Percentiles rank a stretch among this genome's conserved stretches.
phyloP scores from a whole-genome alignment of 2,329 filamentous ascomycete species.

The Fusarium sp. region DNA sequence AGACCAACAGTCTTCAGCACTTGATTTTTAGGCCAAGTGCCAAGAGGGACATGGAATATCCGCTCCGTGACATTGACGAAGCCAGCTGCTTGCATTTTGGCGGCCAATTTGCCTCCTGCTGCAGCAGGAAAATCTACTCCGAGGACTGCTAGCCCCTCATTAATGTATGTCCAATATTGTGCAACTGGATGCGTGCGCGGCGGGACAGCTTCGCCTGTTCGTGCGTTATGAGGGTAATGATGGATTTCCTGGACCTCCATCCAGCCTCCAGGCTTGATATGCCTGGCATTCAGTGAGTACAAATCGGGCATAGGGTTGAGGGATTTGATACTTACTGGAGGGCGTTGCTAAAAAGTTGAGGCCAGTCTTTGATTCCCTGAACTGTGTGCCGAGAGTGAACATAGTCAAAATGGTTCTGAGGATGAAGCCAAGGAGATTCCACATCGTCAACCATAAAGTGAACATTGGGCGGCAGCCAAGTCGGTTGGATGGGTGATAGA shows the following conservation, averaged over 20 bases:
- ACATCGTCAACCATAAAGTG: constrained; percentile 70
- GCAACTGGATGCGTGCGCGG: constrained; percentile 57
- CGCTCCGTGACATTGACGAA: constrained; percentile 66
- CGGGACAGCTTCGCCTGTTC: constrained; percentile 55
- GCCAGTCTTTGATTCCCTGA: constrained; percentile 69
- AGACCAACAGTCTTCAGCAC: constrained; percentile 65
- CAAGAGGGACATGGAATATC: constrained; percentile 66
- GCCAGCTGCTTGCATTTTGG: constrained; percentile 63
- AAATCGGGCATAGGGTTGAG: neutral
- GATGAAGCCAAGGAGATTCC: constrained; percentile 69
- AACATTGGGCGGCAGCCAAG: constrained; percentile 68
- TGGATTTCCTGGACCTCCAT: constrained; percentile 68
- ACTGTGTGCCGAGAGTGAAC: constrained; percentile 71
- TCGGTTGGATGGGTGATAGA: constrained; percentile 64
- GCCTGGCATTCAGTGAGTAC: constrained; percentile 50
- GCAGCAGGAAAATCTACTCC: constrained; percentile 63
- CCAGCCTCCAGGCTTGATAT: constrained; percentile 68
- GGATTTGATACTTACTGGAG: constrained; percentile 35
- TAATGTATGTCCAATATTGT: constrained; percentile 63
- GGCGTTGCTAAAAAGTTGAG: constrained; percentile 57
- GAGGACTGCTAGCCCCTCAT: constrained; percentile 58
- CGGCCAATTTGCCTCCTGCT: constrained; percentile 57
- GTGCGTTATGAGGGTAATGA: constrained; percentile 61
- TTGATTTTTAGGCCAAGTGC: constrained; percentile 66
- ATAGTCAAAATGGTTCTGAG: constrained; percentile 69